These are phyloP conservation scores for Pichia nanzhaoensis DNA, from an alignment of 805 yeast genomes.

Conservation along the genomic window DNA sequence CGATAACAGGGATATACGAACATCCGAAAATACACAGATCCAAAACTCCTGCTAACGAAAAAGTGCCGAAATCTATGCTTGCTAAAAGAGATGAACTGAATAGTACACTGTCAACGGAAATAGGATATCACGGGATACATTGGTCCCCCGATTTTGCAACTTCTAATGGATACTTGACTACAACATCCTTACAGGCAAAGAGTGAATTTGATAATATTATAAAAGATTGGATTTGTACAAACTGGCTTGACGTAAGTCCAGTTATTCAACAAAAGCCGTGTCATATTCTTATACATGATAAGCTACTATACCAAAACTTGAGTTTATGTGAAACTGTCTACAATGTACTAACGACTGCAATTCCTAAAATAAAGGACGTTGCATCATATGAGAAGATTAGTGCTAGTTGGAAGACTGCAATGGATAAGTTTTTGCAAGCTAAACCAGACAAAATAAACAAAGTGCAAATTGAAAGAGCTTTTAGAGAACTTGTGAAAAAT, in stretches of 20 bases:
- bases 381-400: neutral
- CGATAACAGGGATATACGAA: conserved; percentile 3
- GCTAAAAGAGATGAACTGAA: neutral
- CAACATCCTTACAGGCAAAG: conserved; percentile 6
- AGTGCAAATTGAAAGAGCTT: conserved; percentile 4
- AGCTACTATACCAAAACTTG: conserved; percentile 16
- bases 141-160: conserved; percentile 6
- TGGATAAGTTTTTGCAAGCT: conserved; percentile 8
- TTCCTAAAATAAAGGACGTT: conserved; percentile 4
- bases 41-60: neutral
- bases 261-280: conserved; percentile 15
- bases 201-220: conserved; percentile 20
- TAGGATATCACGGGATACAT: neutral
- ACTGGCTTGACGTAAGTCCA: conserved; percentile 16
- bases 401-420: conserved; percentile 17
- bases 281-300: conserved; percentile 26
- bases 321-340: conserved; percentile 17
- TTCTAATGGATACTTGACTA: neutral
- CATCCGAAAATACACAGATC: neutral
- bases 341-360: conserved; percentile 4
- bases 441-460: conserved; percentile 2
- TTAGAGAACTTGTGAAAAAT: conserved; percentile 18
- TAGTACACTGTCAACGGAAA: neutral
- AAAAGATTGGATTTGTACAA: conserved; percentile 22
- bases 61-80: conserved; percentile 7